A percentile compares a stretch with the other conserved stretches of the same genome.
Conservation (phyloP, 495 filamentous ascomycete species). For the Podospora conica region DNA sequence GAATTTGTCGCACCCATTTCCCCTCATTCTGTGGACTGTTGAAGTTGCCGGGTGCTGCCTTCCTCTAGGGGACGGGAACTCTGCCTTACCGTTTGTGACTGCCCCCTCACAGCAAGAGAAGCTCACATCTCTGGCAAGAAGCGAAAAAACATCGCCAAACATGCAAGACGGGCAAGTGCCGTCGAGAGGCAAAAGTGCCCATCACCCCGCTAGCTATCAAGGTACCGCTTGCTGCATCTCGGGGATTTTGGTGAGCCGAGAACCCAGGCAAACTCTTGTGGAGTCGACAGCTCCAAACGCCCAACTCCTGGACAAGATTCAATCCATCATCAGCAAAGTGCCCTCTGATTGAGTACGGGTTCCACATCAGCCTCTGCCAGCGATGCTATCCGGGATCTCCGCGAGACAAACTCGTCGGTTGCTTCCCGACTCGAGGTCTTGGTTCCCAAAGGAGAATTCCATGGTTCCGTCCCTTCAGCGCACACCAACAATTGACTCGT, state of each 20-base stretch:
- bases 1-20: neutral
- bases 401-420: neutral
- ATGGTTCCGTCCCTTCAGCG: neutral
- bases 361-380: neutral
- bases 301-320: neutral
- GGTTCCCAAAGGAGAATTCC: neutral
- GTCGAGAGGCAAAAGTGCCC: neutral
- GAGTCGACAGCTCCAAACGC: neutral
- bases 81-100: neutral
- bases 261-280: too few relatives aligned
- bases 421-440: neutral
- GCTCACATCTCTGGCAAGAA: neutral
- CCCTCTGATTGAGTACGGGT: neutral
- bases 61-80: too few relatives aligned
- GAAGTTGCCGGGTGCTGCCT: too few relatives aligned
- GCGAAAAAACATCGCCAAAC: neutral
- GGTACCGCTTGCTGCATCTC: too few relatives aligned
- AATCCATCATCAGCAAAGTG: too few relatives aligned
- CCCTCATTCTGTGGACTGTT: neutral
- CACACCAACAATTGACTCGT: neutral
- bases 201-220: too few relatives aligned
- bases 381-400: neutral
- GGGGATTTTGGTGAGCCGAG: too few relatives aligned
- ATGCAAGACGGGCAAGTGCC: neutral
- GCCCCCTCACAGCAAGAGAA: neutral